Evolutionary conservation across 2,329 filamentous ascomycete species (phyloP), one percentile per base, ranked within the genome.

Genomic region (Endothia cerciana): DNA sequence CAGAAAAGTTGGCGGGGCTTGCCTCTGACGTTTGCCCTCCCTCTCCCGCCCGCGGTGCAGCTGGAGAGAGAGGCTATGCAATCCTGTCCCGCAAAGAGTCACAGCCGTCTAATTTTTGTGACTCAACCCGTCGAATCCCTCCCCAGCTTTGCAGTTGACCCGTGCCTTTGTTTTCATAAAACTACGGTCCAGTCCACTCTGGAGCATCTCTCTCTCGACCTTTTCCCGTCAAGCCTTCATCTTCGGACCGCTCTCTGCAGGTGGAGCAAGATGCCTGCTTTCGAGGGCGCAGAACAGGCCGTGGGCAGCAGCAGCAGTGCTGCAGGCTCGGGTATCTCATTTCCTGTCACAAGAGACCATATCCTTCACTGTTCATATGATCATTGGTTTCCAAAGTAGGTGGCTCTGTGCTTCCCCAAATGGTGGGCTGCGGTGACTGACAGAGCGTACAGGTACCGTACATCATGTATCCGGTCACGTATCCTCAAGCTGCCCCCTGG

Each of bases 321-420:
- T 33, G 69, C 67, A 43, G 68, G 71, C 19, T 68, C 63, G 56
- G 65, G 70, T 65, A 81, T 92, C 22, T 87, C 87, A 25, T 98
- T 99, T 25, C 92, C 93, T 0, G 86, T 97, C 65, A 93, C 89
- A 40, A 91, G 89, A 74, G 87, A 90, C 57, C 94, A 99, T 74
- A 96, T 99, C 68, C 82, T 97, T 63, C 91, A 97, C 78, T 99
- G 94, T 79, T 96, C 95, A 51, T 97, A 96, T 77, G 91, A 97
- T 76, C 87, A 85, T 67, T 99, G 95, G 95, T 92, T 97, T 73
- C 88, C 91, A 58, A 89, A 86, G 84, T 92, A 80, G 61, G 80
- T 73, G 2, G n/a, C 19, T 47, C 15, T 38, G 25, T 8, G 33
- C 4, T 15, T 47, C 5, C 6, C 43, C 55, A 11, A n/a, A 5